These are phyloP conservation scores for Podospora conica DNA, from an alignment of 495 filamentous ascomycete genomes.

Conservation along the genomic window DNA sequence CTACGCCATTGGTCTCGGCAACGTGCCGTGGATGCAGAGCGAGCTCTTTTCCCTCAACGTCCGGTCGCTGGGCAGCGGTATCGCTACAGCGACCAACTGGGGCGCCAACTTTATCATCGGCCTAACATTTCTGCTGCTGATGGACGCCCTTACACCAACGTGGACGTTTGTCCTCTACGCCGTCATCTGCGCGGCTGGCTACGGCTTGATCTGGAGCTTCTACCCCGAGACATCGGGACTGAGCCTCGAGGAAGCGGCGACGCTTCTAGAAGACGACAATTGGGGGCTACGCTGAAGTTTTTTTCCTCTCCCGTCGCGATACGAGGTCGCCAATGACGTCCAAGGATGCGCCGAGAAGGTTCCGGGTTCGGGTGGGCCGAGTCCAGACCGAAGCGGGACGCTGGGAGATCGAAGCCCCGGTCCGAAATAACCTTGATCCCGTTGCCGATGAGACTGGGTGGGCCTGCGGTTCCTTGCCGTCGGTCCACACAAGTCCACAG, in stretches of 20 bases:
- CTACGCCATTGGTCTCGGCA: slow-evolving; percentile 84
- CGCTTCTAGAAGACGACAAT: slow-evolving; percentile 58
- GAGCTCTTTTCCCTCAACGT: slow-evolving; percentile 85
- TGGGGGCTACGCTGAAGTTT: slow-evolving; percentile 58
- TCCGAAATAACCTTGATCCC: not conserved
- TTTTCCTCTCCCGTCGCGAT: not conserved
- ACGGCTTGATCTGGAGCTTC: slow-evolving; percentile 58
- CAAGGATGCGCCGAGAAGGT: not conserved
- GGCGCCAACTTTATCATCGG: slow-evolving; percentile 81
- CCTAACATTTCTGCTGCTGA: slow-evolving; percentile 78
- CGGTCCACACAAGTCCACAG: not conserved
- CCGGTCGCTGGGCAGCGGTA: slow-evolving; percentile 69
- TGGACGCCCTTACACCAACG: slow-evolving; percentile 67
- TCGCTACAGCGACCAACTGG: slow-evolving; percentile 91
- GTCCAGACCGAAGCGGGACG: not conserved
- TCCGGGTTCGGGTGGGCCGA: not conserved
- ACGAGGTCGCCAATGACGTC: not conserved
- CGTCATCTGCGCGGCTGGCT: slow-evolving; percentile 59
- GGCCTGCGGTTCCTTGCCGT: not conserved
- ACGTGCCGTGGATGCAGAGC: slow-evolving; percentile 89
- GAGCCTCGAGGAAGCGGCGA: slow-evolving; percentile 74
- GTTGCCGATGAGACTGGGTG: not conserved
- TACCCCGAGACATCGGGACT: slow-evolving; percentile 85
- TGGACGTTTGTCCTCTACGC: slow-evolving; percentile 78
- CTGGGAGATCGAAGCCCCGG: not conserved